These are phyloP conservation scores for Falciphora oryzae DNA, from an alignment of 2,329 filamentous ascomycete species.

Conservation along the genomic window DNA sequence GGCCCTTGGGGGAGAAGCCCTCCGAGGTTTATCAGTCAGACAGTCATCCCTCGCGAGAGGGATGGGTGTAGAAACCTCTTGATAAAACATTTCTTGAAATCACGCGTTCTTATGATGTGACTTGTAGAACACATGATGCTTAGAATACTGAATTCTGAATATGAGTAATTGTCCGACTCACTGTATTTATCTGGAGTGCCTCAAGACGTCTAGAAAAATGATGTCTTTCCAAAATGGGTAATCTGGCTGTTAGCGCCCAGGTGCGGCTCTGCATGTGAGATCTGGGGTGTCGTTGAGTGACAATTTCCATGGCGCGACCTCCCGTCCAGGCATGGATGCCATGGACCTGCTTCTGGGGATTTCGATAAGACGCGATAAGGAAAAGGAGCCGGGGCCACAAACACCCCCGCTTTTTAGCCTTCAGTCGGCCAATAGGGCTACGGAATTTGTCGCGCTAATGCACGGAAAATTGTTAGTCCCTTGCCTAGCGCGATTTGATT, in stretches of 20 bases:
- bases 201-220: not conserved
- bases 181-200: no score
- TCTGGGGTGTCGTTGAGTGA: not conserved
- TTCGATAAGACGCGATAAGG: not conserved
- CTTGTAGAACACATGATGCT: no score
- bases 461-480: slow-evolving; percentile 22
- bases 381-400: not conserved
- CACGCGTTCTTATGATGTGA: not conserved
- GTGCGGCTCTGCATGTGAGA: not conserved
- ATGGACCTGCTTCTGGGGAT: no score
- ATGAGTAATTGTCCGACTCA: no score
- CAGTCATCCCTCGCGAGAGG: no score
- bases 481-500: slow-evolving; percentile 28
- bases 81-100: not conserved
- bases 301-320: not conserved
- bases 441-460: not conserved
- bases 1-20: no score
- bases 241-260: not conserved
- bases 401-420: not conserved
- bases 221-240: not conserved
- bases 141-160: no score
- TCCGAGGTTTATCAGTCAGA: not conserved
- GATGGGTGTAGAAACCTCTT: no score
- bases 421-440: not conserved
- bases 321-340: no score